Evolutionary conservation across 108 stramenopile species (phyloP), one percentile per base, ranked within the genome.

Genomic region (Nitzschia sp.): DNA sequence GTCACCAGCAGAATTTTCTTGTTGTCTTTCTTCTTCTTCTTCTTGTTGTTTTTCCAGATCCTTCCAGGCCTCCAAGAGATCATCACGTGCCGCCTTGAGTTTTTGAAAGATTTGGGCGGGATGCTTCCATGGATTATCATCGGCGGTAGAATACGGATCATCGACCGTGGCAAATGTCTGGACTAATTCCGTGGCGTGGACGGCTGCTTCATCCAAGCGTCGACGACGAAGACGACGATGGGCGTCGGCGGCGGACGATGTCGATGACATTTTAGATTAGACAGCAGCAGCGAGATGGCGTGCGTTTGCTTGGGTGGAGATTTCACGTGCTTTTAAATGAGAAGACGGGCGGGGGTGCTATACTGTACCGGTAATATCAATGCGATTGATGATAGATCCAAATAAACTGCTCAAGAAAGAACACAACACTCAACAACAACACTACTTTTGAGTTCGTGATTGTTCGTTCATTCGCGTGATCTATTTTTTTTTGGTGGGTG

Each of bases 71-170:
- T 58, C 21, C 33, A 34, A 25, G 0, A 80, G 25, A 22, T 73
- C 32, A 16, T 36, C 31, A 0, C 79, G 79, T 21, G 73, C 72
- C 8, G 2, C 22, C n/a, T 53, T 27, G 0, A 80, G 34, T 35
- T 58, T 8, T 19, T 73, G 41, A 15, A 57, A 47, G 3, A 80
- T 80, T 30, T n/a, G 1, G 36, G 73, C 30, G 4, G 79, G 79
- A 69, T 80, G 28, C 4, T n/a, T 16, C 79, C 79, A 80, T 17
- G 77, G 71, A 59, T 66, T 70, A 0, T 55, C 54, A 1, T 44
- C 17, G 25, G n/a, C 19, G 8, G 2, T 58, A 11, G 32, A 11
- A 22, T 50, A 50, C 48, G 48, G 48, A 21, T 50, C 48, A 11
- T 50, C 48, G 21, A 50, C 48, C 5, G 8, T 11, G 48, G 48